Evolutionary conservation across 768 basidiomycete species (phyloP).

Genomic region (Psilocybe azurescens): DNA sequence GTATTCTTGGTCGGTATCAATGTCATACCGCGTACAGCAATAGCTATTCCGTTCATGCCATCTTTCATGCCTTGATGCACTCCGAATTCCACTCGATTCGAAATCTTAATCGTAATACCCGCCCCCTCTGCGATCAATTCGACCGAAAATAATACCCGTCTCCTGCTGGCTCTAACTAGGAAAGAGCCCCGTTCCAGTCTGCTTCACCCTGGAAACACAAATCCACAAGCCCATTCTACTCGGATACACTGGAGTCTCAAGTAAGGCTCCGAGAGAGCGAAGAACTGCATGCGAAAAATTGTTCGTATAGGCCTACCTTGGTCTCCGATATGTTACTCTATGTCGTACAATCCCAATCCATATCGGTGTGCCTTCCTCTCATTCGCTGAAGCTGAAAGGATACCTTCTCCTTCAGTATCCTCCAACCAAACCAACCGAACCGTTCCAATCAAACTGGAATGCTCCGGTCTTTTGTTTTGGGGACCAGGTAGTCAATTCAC

Average conservation of each 20-base stretch:
- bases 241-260: neutral
- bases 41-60: neutral
- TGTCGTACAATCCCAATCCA: neutral
- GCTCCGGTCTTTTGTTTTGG: neutral
- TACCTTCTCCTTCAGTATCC: neutral
- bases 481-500: no score
- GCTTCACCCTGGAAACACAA: neutral
- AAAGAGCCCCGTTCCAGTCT: neutral
- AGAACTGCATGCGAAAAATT: neutral
- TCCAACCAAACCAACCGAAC: neutral
- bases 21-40: neutral
- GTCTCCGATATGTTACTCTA: constrained; percentile 1
- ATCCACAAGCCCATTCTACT: neutral
- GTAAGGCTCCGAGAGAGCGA: neutral
- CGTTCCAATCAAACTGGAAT: neutral
- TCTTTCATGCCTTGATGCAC: neutral
- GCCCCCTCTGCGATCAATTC: no score
- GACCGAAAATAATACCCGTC: neutral
- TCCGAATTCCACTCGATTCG: no score
- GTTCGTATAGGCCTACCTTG: neutral
- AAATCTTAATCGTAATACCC: no score
- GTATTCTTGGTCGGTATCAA: neutral
- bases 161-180: neutral
- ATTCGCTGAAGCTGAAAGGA: neutral
- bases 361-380: neutral